Evolutionary conservation across 2,329 filamentous ascomycete genomes (phyloP).

Genomic region (Geoglossum cookeanum): DNA sequence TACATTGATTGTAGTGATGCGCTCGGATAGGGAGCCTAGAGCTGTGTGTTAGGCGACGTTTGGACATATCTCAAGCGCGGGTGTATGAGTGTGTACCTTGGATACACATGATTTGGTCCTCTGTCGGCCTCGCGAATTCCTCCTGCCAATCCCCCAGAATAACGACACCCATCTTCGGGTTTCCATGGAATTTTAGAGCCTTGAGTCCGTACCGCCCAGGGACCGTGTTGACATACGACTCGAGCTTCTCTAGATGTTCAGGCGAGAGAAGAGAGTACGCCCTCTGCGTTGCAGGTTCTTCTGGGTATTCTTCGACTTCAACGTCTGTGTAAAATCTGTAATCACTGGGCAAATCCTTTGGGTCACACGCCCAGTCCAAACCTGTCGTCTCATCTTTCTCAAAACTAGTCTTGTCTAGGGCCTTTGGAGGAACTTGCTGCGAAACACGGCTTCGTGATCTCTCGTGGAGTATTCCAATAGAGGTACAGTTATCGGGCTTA

Average conservation of each 20-base stretch:
- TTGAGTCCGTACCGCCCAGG: conserved; percentile 3
- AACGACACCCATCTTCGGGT: conserved; percentile 2
- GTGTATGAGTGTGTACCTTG: not conserved
- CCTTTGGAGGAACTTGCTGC: not conserved
- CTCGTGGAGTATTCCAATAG: conserved; percentile 3
- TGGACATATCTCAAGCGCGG: not conserved
- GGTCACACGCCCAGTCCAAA: not conserved
- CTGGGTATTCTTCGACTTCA: not conserved
- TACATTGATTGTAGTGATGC: not conserved
- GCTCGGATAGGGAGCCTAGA: not conserved
- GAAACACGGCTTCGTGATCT: not conserved
- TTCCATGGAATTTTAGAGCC: conserved; percentile 3
- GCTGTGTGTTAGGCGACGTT: not conserved
- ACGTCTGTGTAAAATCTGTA: not conserved
- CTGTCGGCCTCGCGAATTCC: not conserved
- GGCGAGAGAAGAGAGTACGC: not conserved
- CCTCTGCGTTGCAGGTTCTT: not conserved
- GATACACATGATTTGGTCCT: not conserved
- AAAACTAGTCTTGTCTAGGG: not conserved
- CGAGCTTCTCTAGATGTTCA: not conserved
- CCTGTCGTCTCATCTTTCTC: not conserved
- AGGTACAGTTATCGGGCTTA: not conserved
- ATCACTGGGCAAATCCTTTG: not conserved
- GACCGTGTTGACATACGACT: conserved; percentile 1
- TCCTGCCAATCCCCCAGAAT: conserved; percentile 4